Conservation (phyloP, 2,329 filamentous ascomycete genomes). For the Zymoseptoria brevis region DNA sequence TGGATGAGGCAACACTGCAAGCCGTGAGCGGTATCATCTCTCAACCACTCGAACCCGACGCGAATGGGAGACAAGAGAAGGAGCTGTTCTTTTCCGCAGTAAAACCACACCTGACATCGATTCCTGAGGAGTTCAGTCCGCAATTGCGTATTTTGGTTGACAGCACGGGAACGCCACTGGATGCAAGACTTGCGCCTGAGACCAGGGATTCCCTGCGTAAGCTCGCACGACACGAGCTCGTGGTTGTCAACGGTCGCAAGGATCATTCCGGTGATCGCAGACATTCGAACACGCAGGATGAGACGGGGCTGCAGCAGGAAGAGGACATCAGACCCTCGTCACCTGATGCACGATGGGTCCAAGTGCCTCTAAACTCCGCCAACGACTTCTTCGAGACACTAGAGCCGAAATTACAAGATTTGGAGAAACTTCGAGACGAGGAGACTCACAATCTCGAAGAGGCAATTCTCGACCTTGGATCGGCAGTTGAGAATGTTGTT, state of each 20-base stretch:
- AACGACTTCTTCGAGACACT: constrained; percentile 72
- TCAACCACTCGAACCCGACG: constrained; percentile 5
- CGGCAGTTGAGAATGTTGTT: constrained; percentile 56
- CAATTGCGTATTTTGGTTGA: constrained; percentile 64
- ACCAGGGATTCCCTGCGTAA: constrained; percentile 57
- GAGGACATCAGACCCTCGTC: background rate
- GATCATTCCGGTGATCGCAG: constrained; percentile 3
- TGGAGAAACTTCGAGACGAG: constrained; percentile 59
- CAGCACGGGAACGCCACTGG: constrained; percentile 57
- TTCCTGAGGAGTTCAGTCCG: constrained; percentile 47
- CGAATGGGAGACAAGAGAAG: constrained; percentile 4
- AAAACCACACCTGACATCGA: constrained; percentile 15
- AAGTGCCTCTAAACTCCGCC: constrained; percentile 70
- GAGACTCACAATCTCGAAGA: constrained; percentile 57
- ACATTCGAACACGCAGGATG: background rate
- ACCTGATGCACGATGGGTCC: constrained; percentile 41
- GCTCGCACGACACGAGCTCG: constrained; percentile 45
- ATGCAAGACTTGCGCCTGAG: constrained; percentile 58
- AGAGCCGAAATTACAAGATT: constrained; percentile 59
- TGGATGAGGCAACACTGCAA: constrained; percentile 62
- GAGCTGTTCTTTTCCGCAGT: constrained; percentile 20
- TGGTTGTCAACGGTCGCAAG: constrained; percentile 30
- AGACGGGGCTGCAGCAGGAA: background rate
- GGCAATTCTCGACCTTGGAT: constrained; percentile 58
- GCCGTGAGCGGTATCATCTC: constrained; percentile 48